These are phyloP conservation scores for Sarocladium oryzae DNA, from an alignment of 2,329 filamentous ascomycete species.

Conservation along the genomic window DNA sequence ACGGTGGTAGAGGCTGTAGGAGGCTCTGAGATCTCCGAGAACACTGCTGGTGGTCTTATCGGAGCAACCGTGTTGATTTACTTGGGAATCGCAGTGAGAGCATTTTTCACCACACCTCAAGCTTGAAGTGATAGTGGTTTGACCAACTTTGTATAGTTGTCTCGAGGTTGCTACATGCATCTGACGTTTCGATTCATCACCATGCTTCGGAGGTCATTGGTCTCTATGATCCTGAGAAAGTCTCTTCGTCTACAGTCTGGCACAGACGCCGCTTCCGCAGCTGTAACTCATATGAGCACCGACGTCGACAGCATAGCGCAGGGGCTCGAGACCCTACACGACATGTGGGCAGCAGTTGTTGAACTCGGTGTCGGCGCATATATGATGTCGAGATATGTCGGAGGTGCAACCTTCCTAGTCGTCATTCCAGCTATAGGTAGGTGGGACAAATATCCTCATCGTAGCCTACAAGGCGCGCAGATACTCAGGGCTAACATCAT, in stretches of 20 bases:
- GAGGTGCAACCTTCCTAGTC: conserved; percentile 10
- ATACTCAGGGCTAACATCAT: not conserved
- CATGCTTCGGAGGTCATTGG: conserved; percentile 24
- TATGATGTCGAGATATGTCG: conserved; percentile 10
- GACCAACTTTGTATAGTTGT: not conserved
- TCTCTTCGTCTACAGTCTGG: conserved; percentile 25
- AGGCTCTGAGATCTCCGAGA: conserved; percentile 14
- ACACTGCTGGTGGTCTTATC: conserved; percentile 27
- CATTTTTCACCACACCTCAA: conserved; percentile 19
- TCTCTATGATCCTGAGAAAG: conserved; percentile 43
- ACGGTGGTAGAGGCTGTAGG: conserved; percentile 22
- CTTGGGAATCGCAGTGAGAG: conserved; percentile 31
- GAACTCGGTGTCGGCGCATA: conserved; percentile 13
- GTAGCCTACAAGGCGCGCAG: too few relatives aligned
- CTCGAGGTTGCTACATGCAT: conserved; percentile 21
- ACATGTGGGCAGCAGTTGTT: conserved; percentile 55
- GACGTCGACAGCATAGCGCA: conserved; percentile 30
- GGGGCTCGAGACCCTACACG: conserved; percentile 31
- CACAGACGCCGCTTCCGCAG: conserved; percentile 24
- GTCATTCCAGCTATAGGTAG: conserved; percentile 63
- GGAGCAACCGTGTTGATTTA: conserved; percentile 32
- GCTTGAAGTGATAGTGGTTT: conserved; percentile 12
- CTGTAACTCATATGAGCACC: conserved; percentile 38
- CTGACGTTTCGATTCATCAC: conserved; percentile 24
- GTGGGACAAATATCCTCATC: not conserved